Evolutionary conservation across 805 yeast genomes (phyloP), one percentile per base, ranked within the genome.

Genomic region (Tetrapisispora phaffii): DNA sequence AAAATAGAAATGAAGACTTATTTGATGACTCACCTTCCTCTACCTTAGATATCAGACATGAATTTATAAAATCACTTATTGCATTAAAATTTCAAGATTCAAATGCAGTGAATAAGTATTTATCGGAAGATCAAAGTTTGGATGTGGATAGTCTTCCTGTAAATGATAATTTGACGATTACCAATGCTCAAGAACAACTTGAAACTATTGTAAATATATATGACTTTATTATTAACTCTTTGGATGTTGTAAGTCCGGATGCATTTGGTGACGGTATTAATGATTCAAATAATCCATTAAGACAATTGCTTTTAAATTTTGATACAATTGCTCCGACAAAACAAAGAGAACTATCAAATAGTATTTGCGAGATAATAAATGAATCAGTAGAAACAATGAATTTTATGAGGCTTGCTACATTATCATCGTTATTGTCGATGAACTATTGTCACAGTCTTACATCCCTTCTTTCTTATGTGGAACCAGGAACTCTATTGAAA

Each of bases 201-300:
- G 71, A 68, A 13, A 46, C 56, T 17, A 52, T 62, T 13, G 41
- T 58, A 16, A 67, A 68, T 41, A 45, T 70, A 16, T 44, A 57
- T 9, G 45, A 49, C 7, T 58, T 59, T 20, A 44, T 72, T 20
- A 47, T 48, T 8, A 50, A 49, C 5, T 47, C 59, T 3, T 40
- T 63, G 10, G 54, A 54, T 28, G 49, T 55, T 1, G 44, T 62
- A n/a, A 66, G 62, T 28, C 44, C 58, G 10, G 65, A 60, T 36
- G 53, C 77, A 47, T 49, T 68, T n/a, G 41, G 59, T 28, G 72
- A 69, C 32, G 65, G 68, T 8, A 68, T 73, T 44, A 72, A 74
- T 16, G 81, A 76, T 46, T 71, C 73, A 39, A 79, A 75, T 47
- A 76, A 85, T 8, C 69, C 75, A 41, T 57, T 83, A 59, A 45